Percentiles rank a stretch among this genome's conserved stretches.
Conservation (phyloP, 495 filamentous ascomycete species). For the Chaetomidium leptoderma region DNA sequence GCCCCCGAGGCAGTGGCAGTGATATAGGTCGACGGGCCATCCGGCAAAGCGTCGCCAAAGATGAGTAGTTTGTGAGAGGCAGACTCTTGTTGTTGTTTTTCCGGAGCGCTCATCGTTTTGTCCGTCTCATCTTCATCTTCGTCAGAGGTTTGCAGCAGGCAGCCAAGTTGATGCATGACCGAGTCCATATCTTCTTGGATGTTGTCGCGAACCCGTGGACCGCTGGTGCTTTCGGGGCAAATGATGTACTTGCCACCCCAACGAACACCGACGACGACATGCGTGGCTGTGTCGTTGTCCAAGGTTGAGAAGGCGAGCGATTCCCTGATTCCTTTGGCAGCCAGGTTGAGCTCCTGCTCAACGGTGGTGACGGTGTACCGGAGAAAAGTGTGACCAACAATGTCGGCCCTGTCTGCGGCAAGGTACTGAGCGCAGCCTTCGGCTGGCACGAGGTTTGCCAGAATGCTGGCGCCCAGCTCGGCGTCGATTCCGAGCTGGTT, state of each 20-base stretch:
- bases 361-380: conserved; percentile 5
- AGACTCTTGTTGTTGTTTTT: background rate
- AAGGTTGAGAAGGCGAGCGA: background rate
- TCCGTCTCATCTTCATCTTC: background rate
- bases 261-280: background rate
- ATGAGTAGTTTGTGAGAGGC: background rate
- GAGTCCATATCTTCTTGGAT: background rate
- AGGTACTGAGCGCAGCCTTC: background rate
- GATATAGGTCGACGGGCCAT: background rate
- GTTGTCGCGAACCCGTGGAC: too few relatives aligned
- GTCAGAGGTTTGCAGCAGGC: too few relatives aligned
- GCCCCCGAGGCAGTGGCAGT: background rate
- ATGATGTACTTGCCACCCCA: conserved; percentile 1
- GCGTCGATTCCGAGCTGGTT: background rate
- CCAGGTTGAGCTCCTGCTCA: background rate
- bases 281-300: background rate
- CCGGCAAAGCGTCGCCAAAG: background rate
- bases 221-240: background rate
- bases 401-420: too few relatives aligned
- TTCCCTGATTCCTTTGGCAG: background rate
- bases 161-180: background rate
- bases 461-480: background rate
- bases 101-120: background rate
- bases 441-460: background rate
- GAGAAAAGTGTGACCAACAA: background rate